Base-by-base conservation (phyloP, 1,284 basidiomycete genomes). In the Jaminaea rosea region DNA sequence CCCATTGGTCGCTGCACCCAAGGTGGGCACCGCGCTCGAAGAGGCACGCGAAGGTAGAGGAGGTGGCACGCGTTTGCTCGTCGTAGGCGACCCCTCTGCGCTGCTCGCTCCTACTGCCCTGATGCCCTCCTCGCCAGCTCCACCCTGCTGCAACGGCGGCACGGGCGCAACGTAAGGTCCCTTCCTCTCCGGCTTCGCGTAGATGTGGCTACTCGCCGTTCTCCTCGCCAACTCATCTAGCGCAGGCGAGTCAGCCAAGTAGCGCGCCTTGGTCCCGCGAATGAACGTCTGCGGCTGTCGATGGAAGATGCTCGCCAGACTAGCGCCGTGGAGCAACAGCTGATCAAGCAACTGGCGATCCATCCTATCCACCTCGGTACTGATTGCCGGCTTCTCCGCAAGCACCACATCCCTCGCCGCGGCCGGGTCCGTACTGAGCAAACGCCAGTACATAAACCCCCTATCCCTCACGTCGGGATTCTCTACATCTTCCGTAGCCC, bases 361-460 rank as follows among this genome's bases (percentile, higher is more conserved):
- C 88, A 98, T 96, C 34, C 90, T 79, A 72, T 99, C 94, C 5
- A 90, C 89, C 73, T 98, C 92, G 1, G 90, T 97, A n/a, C 89
- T 92, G 60, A 98, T 97, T 3, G 89, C 80, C 15, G 94, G 94
- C 67, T 96, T 97, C 60, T 90, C 87, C 7, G 88, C 81, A 17
- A 98, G 80, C n/a, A 98, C 91, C 56, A 98, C 86, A 62, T 88
- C 53, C 37, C 85, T 82, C 2, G 94, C 93, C 1, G 86, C 85
- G 1, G 84, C 79, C 1, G 94, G 91, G 73, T 96, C 91, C 62
- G 91, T 86, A 1, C 93, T 93, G 32, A 98, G 80, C 76, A 99
- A 80, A 44, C 94, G 84, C 93, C 93, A 98, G 77, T 98, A 99
- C 86, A 99, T 97, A 78, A 93, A 98, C 0, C 93, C 94, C 56